phyloP scores from a whole-genome alignment of 108 stramenopile genomes.

The Cyclotella cryptica region DNA sequence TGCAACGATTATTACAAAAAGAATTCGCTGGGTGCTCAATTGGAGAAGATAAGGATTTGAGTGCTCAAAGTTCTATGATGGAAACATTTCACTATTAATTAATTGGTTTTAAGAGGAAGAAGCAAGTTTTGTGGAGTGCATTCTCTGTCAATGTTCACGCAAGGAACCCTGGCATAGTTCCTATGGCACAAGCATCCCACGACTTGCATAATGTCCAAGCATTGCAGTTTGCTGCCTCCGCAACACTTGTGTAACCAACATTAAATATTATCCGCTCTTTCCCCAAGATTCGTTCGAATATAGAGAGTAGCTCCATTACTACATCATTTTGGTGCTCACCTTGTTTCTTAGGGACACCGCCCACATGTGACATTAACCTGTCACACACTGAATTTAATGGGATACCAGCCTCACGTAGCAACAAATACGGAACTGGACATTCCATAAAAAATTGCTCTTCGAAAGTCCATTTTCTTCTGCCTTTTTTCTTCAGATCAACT shows the following conservation, averaged over 20 bases:
- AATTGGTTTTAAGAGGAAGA: too few species aligned
- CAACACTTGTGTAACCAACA: background rate
- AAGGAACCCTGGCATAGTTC: slow-evolving; percentile 51
- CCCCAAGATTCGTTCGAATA: background rate
- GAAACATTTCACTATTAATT: background rate
- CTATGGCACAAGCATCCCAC: slow-evolving; percentile 83
- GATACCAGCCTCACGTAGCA: slow-evolving; percentile 44
- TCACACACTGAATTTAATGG: slow-evolving; percentile 76
- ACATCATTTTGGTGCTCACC: background rate
- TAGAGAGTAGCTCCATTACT: background rate
- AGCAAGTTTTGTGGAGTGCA: too few species aligned
- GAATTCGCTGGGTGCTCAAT: background rate
- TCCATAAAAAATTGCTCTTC: slow-evolving; percentile 28
- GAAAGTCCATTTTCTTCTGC: slow-evolving; percentile 39
- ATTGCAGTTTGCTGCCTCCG: background rate
- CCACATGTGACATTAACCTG: slow-evolving; percentile 40
- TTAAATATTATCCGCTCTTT: background rate
- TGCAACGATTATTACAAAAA: slow-evolving; percentile 4
- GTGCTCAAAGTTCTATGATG: too few species aligned
- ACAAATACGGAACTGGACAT: slow-evolving; percentile 27
- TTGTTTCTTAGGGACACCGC: background rate
- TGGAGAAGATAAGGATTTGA: background rate
- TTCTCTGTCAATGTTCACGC: slow-evolving; percentile 11
- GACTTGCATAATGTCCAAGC: slow-evolving; percentile 58
- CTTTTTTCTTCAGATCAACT: slow-evolving; percentile 52